Percentiles rank a stretch among this genome's conserved stretches.
phyloP scores from a whole-genome alignment of 345 rosid species.

The Euphorbia lathyris region DNA sequence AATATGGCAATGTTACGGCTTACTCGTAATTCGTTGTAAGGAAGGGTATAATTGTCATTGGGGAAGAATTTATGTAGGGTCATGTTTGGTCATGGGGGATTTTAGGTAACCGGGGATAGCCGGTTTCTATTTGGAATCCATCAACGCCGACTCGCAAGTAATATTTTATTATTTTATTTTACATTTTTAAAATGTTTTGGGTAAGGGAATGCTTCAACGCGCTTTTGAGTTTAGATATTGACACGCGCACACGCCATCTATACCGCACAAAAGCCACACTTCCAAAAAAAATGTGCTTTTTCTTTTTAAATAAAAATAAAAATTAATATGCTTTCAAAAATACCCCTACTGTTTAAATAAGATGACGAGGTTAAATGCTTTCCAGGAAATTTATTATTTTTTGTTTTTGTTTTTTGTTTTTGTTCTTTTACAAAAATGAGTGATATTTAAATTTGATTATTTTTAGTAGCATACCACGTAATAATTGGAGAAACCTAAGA shows the following conservation, averaged over 20 bases:
- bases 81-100: background rate
- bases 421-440: background rate
- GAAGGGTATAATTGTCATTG: slow-evolving; percentile 10
- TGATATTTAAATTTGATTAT: background rate
- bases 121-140: slow-evolving; percentile 21
- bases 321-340: too few species aligned
- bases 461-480: too few species aligned
- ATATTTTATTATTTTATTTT: background rate
- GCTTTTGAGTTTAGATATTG: background rate
- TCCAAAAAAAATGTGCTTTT: background rate
- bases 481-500: too few species aligned
- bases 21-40: slow-evolving; percentile 13
- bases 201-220: background rate
- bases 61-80: background rate
- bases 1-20: too few species aligned
- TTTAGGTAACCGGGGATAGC: slow-evolving; percentile 21
- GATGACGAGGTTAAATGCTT: background rate
- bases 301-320: too few species aligned
- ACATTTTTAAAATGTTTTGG: too few species aligned
- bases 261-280: slow-evolving; percentile 35
- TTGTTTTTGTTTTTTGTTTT: background rate
- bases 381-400: background rate
- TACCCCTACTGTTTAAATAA: too few species aligned
- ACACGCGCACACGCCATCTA: slow-evolving; percentile 20
- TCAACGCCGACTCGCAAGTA: slow-evolving; percentile 16